A percentile compares a stretch with the other conserved stretches of the same genome.
Conservation (phyloP, 2,329 filamentous ascomycete genomes). For the Monosporascus cannonballus region DNA sequence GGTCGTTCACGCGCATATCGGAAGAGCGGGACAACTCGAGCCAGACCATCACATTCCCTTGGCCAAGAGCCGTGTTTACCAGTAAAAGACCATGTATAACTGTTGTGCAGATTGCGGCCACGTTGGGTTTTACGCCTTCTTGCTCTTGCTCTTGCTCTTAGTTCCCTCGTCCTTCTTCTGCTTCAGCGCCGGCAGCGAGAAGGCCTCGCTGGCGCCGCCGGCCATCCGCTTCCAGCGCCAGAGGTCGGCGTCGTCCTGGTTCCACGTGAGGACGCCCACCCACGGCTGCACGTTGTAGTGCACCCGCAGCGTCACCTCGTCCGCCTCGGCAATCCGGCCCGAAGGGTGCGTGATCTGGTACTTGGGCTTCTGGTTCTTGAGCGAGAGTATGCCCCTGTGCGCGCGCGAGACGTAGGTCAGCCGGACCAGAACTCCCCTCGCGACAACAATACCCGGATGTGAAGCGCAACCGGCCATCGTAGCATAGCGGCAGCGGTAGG, state of each 20-base stretch:
- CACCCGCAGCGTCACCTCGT: constrained; percentile 71
- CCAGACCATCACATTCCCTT: too few relatives aligned
- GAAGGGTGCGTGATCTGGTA: constrained; percentile 93
- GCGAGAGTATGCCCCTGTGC: constrained; percentile 61
- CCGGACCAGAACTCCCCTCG: too few relatives aligned
- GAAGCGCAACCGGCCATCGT: background rate
- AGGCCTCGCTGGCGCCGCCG: constrained; percentile 58
- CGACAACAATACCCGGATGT: too few relatives aligned
- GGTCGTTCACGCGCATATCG: too few relatives aligned
- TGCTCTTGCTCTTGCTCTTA: constrained; percentile 3
- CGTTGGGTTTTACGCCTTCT: background rate
- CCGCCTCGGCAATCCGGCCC: constrained; percentile 67
- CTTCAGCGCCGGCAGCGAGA: constrained; percentile 62
- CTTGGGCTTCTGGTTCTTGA: constrained; percentile 85
- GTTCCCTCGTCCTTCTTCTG: constrained; percentile 44
- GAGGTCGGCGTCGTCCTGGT: constrained; percentile 44
- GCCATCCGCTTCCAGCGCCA: constrained; percentile 60
- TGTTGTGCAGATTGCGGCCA: too few relatives aligned
- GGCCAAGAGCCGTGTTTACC: too few relatives aligned
- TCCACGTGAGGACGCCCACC: constrained; percentile 87
- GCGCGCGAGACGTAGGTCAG: too few relatives aligned
- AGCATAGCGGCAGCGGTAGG: background rate
- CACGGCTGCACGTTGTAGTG: constrained; percentile 98
- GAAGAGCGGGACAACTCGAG: too few relatives aligned
- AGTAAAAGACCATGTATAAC: too few relatives aligned